A percentile compares a stretch with the other conserved stretches of the same genome.
Evolutionary conservation across 352 stramenopile species (phyloP).

Genomic region (Globisporangium nunn): DNA sequence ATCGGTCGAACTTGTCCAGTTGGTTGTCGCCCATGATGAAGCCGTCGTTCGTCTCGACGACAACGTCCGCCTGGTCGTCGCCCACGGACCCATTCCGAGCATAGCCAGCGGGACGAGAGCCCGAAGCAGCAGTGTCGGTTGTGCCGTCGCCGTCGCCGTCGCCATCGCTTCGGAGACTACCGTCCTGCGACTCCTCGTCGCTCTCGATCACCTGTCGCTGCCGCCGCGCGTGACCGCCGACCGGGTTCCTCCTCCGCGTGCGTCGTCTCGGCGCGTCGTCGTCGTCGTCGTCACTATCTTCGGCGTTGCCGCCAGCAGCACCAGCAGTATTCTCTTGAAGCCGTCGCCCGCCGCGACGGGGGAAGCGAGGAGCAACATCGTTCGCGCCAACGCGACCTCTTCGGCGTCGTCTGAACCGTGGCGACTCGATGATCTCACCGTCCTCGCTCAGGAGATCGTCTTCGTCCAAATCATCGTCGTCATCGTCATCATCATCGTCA

Average conservation of each 20-base stretch:
- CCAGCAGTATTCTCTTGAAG: conserved; percentile 11
- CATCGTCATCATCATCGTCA: conserved; percentile 44
- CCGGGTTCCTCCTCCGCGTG: conserved; percentile 6
- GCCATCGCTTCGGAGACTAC: neutral
- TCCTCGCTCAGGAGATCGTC: conserved; percentile 49
- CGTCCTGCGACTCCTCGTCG: conserved; percentile 6
- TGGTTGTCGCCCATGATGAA: conserved; percentile 81
- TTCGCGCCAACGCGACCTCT: conserved; percentile 17
- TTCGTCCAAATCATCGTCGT: conserved; percentile 46
- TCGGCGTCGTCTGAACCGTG: conserved; percentile 30
- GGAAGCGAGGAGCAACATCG: conserved; percentile 17
- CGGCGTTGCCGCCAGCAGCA: neutral
- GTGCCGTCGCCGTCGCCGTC: conserved; percentile 8
- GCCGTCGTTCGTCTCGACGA: conserved; percentile 78
- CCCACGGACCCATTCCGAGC: neutral
- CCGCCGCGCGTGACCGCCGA: neutral
- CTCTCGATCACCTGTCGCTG: conserved; percentile 9
- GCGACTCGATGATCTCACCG: conserved; percentile 18
- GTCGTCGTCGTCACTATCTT: conserved; percentile 10
- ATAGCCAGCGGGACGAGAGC: neutral
- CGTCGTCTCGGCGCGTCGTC: conserved; percentile 11
- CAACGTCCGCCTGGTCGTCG: conserved; percentile 33
- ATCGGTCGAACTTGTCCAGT: conserved; percentile 70
- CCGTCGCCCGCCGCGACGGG: conserved; percentile 29
- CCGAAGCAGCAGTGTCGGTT: conserved; percentile 11